Conservation (phyloP, 441 rosid species). For the Metrosideros polymorpha region DNA sequence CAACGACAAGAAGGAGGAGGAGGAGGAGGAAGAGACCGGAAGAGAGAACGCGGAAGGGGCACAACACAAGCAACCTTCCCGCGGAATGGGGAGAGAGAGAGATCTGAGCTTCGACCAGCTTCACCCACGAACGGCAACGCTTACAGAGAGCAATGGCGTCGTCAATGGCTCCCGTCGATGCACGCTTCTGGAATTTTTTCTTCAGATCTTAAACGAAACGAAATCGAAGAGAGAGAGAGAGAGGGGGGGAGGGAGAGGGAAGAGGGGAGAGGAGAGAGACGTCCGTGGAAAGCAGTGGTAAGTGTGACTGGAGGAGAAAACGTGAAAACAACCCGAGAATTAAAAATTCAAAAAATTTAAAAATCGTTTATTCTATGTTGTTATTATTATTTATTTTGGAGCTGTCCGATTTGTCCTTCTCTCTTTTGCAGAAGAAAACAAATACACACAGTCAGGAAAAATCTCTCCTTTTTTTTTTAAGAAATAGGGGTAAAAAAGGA, state of each 20-base stretch:
- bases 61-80: neutral
- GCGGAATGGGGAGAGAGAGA: neutral
- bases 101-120: neutral
- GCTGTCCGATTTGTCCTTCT: neutral
- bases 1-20: neutral
- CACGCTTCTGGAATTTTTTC: neutral
- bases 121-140: neutral
- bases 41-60: neutral
- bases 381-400: neutral
- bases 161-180: neutral
- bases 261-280: neutral
- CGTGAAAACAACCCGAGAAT: neutral
- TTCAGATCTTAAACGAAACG: neutral
- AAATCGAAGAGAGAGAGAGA: neutral
- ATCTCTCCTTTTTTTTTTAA: no score
- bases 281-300: neutral
- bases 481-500: no score
- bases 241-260: neutral
- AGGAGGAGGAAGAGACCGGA: neutral
- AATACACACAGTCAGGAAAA: neutral
- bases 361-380: neutral
- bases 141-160: conserved; percentile 2
- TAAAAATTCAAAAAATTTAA: neutral
- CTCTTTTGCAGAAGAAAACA: neutral
- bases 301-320: neutral